Conservation (phyloP, 2,329 filamentous ascomycete genomes). For the Sporothrix variecibatus region DNA sequence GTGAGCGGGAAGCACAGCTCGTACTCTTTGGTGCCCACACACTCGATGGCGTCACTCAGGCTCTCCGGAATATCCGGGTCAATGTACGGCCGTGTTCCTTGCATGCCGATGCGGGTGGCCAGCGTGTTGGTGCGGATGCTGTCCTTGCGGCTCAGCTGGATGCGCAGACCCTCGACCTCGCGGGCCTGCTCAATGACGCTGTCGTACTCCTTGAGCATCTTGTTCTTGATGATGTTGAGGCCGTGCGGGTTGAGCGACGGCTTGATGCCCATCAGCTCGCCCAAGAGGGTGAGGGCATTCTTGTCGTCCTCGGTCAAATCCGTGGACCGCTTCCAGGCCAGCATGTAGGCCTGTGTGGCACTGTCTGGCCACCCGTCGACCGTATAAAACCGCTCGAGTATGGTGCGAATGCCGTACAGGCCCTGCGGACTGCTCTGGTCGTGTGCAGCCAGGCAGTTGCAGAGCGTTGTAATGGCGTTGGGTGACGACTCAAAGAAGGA, state of each 20-base stretch:
- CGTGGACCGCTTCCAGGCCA: slow-evolving; percentile 29
- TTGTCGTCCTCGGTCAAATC: slow-evolving; percentile 28
- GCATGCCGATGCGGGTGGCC: slow-evolving; percentile 28
- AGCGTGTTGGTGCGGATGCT: slow-evolving; percentile 21
- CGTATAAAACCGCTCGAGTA: slow-evolving; percentile 27
- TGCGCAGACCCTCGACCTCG: slow-evolving; percentile 28
- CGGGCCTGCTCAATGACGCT: slow-evolving; percentile 27
- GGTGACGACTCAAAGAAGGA: slow-evolving; percentile 27
- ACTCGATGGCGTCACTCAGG: slow-evolving; percentile 32
- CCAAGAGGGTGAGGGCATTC: slow-evolving; percentile 23
- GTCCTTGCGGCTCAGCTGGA: slow-evolving; percentile 28
- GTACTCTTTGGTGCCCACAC: slow-evolving; percentile 30
- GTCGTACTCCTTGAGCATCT: slow-evolving; percentile 29
- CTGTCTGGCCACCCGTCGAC: slow-evolving; percentile 24
- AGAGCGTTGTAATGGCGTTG: slow-evolving; percentile 26
- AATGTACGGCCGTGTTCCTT: slow-evolving; percentile 24
- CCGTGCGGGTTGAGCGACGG: slow-evolving; percentile 24
- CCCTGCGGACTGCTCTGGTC: slow-evolving; percentile 14
- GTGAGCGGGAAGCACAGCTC: slow-evolving; percentile 34
- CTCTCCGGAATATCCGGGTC: slow-evolving; percentile 29
- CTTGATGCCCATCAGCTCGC: slow-evolving; percentile 25
- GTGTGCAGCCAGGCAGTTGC: slow-evolving; percentile 26
- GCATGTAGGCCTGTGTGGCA: slow-evolving; percentile 27
- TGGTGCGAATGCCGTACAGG: slow-evolving; percentile 24
- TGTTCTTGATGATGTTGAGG: slow-evolving; percentile 20